Evolutionary conservation across 805 yeast species (phyloP).

Genomic region (Saccharomycopsis javanensis): DNA sequence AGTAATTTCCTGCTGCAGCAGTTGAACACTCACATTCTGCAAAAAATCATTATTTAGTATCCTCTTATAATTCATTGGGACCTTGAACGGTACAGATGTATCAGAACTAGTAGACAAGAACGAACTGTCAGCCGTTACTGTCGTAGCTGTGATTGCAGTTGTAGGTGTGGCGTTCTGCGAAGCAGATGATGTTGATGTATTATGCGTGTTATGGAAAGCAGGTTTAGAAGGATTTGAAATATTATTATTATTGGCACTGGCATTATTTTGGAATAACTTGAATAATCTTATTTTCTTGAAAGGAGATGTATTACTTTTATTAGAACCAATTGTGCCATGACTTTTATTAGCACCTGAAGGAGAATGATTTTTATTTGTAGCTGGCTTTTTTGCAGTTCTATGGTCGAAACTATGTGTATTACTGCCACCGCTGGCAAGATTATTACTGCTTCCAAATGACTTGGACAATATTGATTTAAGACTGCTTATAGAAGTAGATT

Average conservation of each 20-base stretch:
- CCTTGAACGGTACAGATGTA: neutral
- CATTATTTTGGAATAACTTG: neutral
- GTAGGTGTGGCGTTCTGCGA: neutral
- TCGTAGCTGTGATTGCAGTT: neutral
- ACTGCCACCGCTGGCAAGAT: neutral
- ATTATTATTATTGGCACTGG: neutral
- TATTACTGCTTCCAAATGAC: neutral
- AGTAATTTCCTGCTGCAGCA: neutral
- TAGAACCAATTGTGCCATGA: neutral
- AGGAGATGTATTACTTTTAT: neutral
- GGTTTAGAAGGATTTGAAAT: neutral
- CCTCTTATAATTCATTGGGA: neutral
- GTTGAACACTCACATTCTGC: neutral
- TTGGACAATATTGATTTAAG: conserved; percentile 11
- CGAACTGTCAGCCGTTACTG: neutral
- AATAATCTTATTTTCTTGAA: conserved; percentile 9
- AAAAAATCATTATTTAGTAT: neutral
- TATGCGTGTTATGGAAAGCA: neutral
- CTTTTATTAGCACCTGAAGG: neutral
- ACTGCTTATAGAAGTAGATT: conserved; percentile 14
- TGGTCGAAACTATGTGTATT: neutral
- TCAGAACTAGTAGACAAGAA: neutral
- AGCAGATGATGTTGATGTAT: neutral
- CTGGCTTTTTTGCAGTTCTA: neutral
- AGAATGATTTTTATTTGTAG: neutral